Evolutionary conservation across 352 stramenopile species (phyloP).

Genomic region (Phytophthora megakarya): DNA sequence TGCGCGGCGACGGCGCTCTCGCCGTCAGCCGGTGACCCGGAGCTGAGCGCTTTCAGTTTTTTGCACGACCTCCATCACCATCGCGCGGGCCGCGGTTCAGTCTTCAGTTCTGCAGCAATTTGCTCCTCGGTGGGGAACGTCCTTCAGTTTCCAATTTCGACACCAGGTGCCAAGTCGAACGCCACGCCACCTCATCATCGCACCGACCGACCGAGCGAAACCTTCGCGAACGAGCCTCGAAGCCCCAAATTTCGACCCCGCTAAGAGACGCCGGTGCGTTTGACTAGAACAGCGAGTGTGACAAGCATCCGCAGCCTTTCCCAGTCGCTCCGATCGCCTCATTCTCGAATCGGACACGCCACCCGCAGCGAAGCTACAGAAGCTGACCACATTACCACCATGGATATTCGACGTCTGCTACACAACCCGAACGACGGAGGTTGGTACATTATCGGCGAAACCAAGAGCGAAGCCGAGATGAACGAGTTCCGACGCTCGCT

Average conservation of each 20-base stretch:
- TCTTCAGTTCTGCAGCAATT: constrained; percentile 15
- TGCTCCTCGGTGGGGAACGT: constrained; percentile 23
- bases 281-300: constrained; percentile 35
- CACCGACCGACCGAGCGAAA: constrained; percentile 22
- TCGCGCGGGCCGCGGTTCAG: constrained; percentile 20
- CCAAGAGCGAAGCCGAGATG: constrained; percentile 72
- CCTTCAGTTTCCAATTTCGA: constrained; percentile 30
- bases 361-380: background rate
- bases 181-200: constrained; percentile 26
- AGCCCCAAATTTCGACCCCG: constrained; percentile 28
- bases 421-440: constrained; percentile 78
- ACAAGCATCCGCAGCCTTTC: constrained; percentile 41
- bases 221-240: constrained; percentile 24
- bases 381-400: constrained; percentile 17
- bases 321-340: constrained; percentile 9
- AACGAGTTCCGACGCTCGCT: constrained; percentile 75
- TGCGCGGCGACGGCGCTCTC: constrained; percentile 13
- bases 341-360: constrained; percentile 33
- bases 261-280: constrained; percentile 39
- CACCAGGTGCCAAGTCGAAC: background rate
- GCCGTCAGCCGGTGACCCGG: constrained; percentile 28
- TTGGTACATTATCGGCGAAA: constrained; percentile 83
- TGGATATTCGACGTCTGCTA: constrained; percentile 79
- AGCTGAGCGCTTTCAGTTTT: constrained; percentile 34
- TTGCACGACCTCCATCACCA: constrained; percentile 32